phyloP scores from a whole-genome alignment of 345 rosid genomes.

The Boechera retrofracta region DNA sequence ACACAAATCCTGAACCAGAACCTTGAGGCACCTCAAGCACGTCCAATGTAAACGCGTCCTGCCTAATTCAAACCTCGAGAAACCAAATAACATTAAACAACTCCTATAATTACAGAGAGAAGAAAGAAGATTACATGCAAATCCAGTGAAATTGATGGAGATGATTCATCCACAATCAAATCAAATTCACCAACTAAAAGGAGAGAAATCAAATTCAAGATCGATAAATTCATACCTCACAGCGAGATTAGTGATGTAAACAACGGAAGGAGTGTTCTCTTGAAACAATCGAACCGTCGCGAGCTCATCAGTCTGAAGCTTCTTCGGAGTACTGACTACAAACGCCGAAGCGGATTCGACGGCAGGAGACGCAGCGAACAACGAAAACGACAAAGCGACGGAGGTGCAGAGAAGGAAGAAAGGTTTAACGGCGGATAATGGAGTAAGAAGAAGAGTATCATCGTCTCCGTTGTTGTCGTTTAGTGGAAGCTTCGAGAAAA shows the following conservation, averaged over 20 bases:
- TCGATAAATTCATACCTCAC: slow-evolving; percentile 53
- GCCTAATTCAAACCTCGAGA: slow-evolving; percentile 52
- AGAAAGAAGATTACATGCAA: not conserved
- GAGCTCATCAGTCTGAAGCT: slow-evolving; percentile 83
- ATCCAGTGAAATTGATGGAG: not conserved
- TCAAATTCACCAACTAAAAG: not conserved
- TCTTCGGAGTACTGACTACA: slow-evolving; percentile 68
- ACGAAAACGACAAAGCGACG: slow-evolving; percentile 65
- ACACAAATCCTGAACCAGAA: slow-evolving; percentile 94
- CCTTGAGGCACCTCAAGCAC: slow-evolving; percentile 98
- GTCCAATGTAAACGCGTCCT: slow-evolving; percentile 92
- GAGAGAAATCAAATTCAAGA: not conserved
- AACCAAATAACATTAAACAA: not conserved
- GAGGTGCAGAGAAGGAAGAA: slow-evolving; percentile 69
- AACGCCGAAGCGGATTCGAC: slow-evolving; percentile 63
- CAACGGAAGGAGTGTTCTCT: slow-evolving; percentile 97
- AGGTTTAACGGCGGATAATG: slow-evolving; percentile 50
- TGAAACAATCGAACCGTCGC: slow-evolving; percentile 91
- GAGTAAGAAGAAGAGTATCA: not conserved
- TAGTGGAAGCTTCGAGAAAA: slow-evolving; percentile 41
- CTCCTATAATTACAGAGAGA: not conserved
- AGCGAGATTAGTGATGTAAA: slow-evolving; percentile 93
- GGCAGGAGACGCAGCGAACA: slow-evolving; percentile 59
- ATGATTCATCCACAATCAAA: not conserved
- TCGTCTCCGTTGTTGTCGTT: slow-evolving; percentile 20